Percentiles rank a stretch among this genome's conserved stretches.
phyloP scores from a whole-genome alignment of 176 grass and related monocot species.

The Bothriochloa decipiens region DNA sequence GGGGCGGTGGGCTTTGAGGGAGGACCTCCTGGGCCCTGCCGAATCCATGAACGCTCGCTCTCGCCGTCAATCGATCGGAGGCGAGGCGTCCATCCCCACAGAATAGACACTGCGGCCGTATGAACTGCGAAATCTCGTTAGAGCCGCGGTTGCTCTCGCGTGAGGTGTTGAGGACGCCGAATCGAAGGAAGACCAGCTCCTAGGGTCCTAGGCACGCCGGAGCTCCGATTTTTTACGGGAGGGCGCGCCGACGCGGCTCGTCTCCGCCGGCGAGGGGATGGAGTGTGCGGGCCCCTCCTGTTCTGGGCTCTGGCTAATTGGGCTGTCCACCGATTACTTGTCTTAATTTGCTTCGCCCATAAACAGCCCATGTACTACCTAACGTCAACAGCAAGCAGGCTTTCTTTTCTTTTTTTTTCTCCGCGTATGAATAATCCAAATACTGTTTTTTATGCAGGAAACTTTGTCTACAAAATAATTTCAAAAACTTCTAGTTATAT shows the following conservation, averaged over 20 bases:
- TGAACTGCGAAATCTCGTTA: neutral
- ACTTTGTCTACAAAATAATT: too few species aligned
- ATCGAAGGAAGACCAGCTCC: neutral
- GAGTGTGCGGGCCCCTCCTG: neutral
- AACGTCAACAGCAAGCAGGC: neutral
- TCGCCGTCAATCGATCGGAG: neutral
- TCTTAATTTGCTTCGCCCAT: neutral
- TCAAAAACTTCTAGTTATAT: too few species aligned
- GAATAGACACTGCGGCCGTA: neutral
- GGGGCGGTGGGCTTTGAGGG: constrained; percentile 61
- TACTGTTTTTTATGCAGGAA: too few species aligned
- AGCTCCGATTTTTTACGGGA: neutral
- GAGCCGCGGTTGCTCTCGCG: neutral
- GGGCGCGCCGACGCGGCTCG: neutral
- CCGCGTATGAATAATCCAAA: too few species aligned
- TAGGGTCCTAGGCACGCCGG: neutral
- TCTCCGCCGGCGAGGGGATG: neutral
- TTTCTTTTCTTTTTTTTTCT: too few species aligned
- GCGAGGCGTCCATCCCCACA: neutral
- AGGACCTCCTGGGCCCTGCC: constrained; percentile 45
- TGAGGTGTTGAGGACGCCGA: neutral
- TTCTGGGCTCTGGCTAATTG: neutral
- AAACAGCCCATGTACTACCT: neutral
- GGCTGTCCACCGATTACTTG: neutral
- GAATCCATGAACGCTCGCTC: constrained; percentile 50